These are phyloP conservation scores for Exobasidium rhododendri DNA, from an alignment of 1,284 basidiomycete species.

Conservation along the genomic window DNA sequence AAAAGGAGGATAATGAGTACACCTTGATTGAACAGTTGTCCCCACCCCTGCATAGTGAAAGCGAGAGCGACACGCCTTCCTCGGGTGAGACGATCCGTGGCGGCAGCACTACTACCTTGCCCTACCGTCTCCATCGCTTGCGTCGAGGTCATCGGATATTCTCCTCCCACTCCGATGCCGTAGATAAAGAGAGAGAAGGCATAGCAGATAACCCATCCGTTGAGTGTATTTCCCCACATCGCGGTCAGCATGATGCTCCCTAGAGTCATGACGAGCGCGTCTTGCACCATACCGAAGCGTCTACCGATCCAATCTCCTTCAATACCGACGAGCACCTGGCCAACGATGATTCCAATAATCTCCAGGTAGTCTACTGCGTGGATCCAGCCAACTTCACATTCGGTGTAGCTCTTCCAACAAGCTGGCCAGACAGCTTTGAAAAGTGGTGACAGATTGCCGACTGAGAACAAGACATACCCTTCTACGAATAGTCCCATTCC, in stretches of 20 bases:
- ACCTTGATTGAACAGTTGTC: constrained; percentile 61
- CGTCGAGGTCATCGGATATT: constrained; percentile 63
- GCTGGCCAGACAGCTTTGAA: constrained; percentile 60
- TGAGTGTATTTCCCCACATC: constrained; percentile 59
- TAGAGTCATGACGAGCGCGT: constrained; percentile 56
- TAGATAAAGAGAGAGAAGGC: constrained; percentile 59
- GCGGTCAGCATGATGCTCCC: constrained; percentile 61
- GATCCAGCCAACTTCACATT: constrained; percentile 59
- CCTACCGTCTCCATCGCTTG: constrained; percentile 59
- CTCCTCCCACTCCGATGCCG: constrained; percentile 59
- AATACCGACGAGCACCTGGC: constrained; percentile 61
- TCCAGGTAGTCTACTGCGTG: constrained; percentile 58
- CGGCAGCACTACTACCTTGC: constrained; percentile 54
- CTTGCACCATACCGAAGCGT: constrained; percentile 58
- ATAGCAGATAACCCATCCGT: constrained; percentile 63
- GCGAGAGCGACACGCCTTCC: constrained; percentile 61
- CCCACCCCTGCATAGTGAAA: constrained; percentile 62
- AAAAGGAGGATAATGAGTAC: constrained; percentile 60
- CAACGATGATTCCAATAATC: constrained; percentile 61
- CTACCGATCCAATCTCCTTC: constrained; percentile 63
- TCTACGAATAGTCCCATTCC: constrained; percentile 62
- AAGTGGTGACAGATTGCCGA: constrained; percentile 59
- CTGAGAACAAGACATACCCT: constrained; percentile 60
- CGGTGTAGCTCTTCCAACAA: constrained; percentile 58
- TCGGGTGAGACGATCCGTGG: constrained; percentile 61